A percentile compares a stretch with the other conserved stretches of the same genome.
Evolutionary conservation across 352 stramenopile genomes (phyloP).

Genomic region (Globisporangium barbulae): DNA sequence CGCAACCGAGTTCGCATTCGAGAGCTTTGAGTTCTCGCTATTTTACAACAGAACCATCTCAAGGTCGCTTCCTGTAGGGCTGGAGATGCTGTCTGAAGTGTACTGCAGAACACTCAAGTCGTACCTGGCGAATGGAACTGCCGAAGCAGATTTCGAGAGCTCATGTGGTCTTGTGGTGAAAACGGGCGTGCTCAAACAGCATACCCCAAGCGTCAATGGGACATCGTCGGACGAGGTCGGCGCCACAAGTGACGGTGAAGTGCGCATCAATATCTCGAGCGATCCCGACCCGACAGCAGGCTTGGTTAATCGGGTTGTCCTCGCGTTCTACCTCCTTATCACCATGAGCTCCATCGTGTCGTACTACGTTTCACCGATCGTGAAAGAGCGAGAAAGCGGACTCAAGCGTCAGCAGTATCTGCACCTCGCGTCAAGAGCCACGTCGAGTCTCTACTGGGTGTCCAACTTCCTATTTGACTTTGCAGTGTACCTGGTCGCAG

Average conservation of each 20-base stretch:
- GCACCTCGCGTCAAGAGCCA: constrained; percentile 46
- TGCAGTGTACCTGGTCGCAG: constrained; percentile 34
- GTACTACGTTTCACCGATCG: constrained; percentile 60
- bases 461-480: constrained; percentile 72
- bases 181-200: constrained; percentile 41
- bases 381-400: constrained; percentile 67
- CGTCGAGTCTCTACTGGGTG: constrained; percentile 64
- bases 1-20: constrained; percentile 4
- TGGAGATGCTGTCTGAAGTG: constrained; percentile 58
- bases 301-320: constrained; percentile 86
- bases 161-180: constrained; percentile 47
- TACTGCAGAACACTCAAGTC: constrained; percentile 39
- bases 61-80: constrained; percentile 51
- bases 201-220: background rate
- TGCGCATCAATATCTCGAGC: background rate
- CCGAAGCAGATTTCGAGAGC: background rate
- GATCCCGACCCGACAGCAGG: background rate
- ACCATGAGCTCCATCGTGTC: constrained; percentile 59
- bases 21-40: constrained; percentile 36
- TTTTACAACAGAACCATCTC: constrained; percentile 71
- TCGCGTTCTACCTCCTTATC: constrained; percentile 82
- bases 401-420: constrained; percentile 75
- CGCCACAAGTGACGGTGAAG: background rate
- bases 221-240: background rate
- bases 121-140: background rate